Base-by-base conservation (phyloP, 345 rosid species). In the Orychophragmus violaceus region DNA sequence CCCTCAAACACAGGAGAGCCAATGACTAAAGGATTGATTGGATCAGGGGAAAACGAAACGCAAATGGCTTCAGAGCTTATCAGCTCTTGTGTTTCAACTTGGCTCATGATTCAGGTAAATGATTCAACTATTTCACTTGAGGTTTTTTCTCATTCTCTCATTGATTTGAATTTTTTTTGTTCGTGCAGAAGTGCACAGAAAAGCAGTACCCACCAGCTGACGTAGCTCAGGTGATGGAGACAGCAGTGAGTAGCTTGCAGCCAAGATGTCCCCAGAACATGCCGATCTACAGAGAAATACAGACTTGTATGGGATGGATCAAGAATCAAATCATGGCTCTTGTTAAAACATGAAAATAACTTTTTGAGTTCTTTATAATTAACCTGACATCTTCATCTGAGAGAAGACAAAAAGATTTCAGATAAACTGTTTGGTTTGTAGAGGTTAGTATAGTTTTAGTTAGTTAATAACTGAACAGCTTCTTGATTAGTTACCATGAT, bases 281-380 rank as follows among this genome's bases (percentile, higher is more conserved):
- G 78, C 84, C 96, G 0, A 77, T 95, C 60, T 95, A 86, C 79
- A 74, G 86, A 62, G 99, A 95, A 66, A 87, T 95, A 63, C 85
- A 91, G 72, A 84, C 70, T 76, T 91, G 90, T 56, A 85, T 95
- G 98, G 99, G 99, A 70, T 83, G 78, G 75, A 87, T 95, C 74
- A 89, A 87, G 85, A 89, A 85, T 22, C 96, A 88, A 73, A 89
- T 95, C 65, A 76, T 95, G 78, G 90, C 97, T 44, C 82, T 87
- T 11, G 83, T 95, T 50, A 97, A 90, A 23, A 82, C 87, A 53
- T 67, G 35, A 74, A 44, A 45, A 6, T 16, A 8, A 23, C 16
- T 49, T 49, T 12, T 0, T 35, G 54, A 19, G 45, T 30, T 22
- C 51, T 48, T 39, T 39, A 39, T n/a, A n/a, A 39, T 56, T 45